Percentiles rank a stretch among this genome's conserved stretches.
Evolutionary conservation across 768 basidiomycete species (phyloP).

Genomic region (Pluteus cervinus): DNA sequence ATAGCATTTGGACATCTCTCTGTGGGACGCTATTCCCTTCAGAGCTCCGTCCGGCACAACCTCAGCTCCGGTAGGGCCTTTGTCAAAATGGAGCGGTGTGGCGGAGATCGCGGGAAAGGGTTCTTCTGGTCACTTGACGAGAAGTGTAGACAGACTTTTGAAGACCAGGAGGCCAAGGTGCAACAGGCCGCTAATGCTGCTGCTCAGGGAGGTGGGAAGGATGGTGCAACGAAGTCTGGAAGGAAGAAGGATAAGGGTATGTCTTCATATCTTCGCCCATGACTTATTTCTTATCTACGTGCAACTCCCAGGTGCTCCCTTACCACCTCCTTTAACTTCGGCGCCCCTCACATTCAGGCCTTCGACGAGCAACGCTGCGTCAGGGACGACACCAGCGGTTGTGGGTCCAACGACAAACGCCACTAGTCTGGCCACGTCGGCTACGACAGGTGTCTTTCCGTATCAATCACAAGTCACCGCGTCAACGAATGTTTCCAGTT

Average conservation of each 20-base stretch:
- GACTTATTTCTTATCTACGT: too few relatives aligned
- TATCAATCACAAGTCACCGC: constrained; percentile 17
- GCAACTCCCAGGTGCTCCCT: constrained; percentile 41
- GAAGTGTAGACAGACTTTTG: constrained; percentile 57
- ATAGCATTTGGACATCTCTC: constrained; percentile 3
- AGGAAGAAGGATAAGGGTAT: constrained; percentile 58
- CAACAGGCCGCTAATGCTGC: constrained; percentile 29
- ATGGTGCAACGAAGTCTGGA: constrained; percentile 25
- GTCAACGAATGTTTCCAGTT: constrained; percentile 6
- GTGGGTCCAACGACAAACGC: constrained; percentile 13
- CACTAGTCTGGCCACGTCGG: constrained; percentile 16
- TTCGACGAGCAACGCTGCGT: constrained; percentile 5
- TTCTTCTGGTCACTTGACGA: constrained; percentile 92
- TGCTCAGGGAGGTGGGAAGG: constrained; percentile 25
- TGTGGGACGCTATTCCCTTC: constrained; percentile 7
- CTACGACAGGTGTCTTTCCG: constrained; percentile 36
- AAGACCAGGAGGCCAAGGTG: constrained; percentile 62
- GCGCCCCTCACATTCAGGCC: constrained; percentile 52
- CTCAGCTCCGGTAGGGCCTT: constrained; percentile 91
- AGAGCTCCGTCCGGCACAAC: constrained; percentile 94
- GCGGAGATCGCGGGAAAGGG: constrained; percentile 85
- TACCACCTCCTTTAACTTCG: constrained; percentile 68
- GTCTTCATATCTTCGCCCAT: too few relatives aligned
- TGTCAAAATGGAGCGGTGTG: constrained; percentile 80
- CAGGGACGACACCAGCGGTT: constrained; percentile 18